Conservation (phyloP, 129 eudicot species). For the Gnaphalium uliginosum region DNA sequence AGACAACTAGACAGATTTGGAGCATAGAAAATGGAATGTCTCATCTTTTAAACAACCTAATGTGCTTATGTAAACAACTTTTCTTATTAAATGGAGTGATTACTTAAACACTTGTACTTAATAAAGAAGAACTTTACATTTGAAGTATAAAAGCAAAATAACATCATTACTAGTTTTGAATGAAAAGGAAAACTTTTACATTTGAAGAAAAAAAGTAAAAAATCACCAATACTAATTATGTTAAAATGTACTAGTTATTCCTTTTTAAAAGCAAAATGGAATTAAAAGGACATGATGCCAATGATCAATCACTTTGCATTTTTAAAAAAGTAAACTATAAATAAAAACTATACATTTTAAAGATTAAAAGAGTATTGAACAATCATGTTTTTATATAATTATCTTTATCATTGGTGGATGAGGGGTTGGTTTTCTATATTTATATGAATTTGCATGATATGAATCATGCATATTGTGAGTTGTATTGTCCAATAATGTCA, state of each 20-base stretch:
- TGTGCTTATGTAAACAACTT: not conserved
- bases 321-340: not conserved
- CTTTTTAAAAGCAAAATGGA: not conserved
- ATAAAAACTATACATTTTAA: not conserved
- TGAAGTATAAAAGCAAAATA: slow-evolving; percentile 9
- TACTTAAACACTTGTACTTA: not conserved
- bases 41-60: not conserved
- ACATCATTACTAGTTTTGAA: not conserved
- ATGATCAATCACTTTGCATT: slow-evolving; percentile 6
- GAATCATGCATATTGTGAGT: slow-evolving; percentile 32
- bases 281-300: slow-evolving; percentile 6
- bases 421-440: slow-evolving; percentile 13
- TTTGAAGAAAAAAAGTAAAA: slow-evolving; percentile 11
- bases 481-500: slow-evolving; percentile 34
- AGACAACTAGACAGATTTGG: not conserved
- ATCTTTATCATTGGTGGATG: slow-evolving; percentile 18
- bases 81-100: not conserved
- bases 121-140: slow-evolving; percentile 1
- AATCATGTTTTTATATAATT: slow-evolving; percentile 18
- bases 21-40: slow-evolving; percentile 10
- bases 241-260: slow-evolving; percentile 5
- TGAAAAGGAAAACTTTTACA: slow-evolving; percentile 16
- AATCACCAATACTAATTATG: not conserved
- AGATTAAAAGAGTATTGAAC: not conserved
- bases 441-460: slow-evolving; percentile 26